Conservation (phyloP, 2,329 filamentous ascomycete genomes). For the Fusarium robinianum region DNA sequence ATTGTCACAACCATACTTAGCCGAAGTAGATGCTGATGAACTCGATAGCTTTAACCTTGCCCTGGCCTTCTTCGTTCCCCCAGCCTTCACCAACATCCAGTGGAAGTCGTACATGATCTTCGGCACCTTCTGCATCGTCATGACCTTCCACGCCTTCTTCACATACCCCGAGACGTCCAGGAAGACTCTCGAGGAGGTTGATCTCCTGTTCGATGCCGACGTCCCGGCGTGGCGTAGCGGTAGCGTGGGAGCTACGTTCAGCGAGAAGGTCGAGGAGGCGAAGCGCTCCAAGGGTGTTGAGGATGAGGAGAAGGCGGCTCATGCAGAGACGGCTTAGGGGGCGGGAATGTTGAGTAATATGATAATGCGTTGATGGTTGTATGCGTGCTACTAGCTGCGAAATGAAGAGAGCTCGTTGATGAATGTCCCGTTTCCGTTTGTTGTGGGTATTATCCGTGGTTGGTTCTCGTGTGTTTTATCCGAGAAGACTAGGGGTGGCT, state of each 20-base stretch:
- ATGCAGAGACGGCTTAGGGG: conserved; percentile 25
- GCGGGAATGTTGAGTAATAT: neutral
- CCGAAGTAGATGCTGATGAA: neutral
- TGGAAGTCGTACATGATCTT: conserved; percentile 57
- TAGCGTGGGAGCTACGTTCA: conserved; percentile 17
- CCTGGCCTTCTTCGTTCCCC: conserved; percentile 46
- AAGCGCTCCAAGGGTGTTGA: conserved; percentile 23
- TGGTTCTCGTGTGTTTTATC: no score
- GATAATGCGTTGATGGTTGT: no score
- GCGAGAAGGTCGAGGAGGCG: conserved; percentile 25
- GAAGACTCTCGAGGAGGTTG: conserved; percentile 34
- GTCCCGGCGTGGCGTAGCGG: conserved; percentile 32
- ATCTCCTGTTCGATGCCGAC: conserved; percentile 28
- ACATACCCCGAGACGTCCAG: conserved; percentile 59
- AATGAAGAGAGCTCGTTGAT: no score
- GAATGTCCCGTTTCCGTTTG: no score
- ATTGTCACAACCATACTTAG: neutral
- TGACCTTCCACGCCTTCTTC: conserved; percentile 53
- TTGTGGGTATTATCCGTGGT: no score
- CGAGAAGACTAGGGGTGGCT: no score
- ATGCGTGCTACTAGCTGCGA: no score
- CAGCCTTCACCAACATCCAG: conserved; percentile 46
- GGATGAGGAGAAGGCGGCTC: conserved; percentile 23
- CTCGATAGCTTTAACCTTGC: conserved; percentile 46
- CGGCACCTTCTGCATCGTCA: conserved; percentile 49